Conservation (phyloP, 129 eudicot genomes). For the Ambrosia artemisiifolia region DNA sequence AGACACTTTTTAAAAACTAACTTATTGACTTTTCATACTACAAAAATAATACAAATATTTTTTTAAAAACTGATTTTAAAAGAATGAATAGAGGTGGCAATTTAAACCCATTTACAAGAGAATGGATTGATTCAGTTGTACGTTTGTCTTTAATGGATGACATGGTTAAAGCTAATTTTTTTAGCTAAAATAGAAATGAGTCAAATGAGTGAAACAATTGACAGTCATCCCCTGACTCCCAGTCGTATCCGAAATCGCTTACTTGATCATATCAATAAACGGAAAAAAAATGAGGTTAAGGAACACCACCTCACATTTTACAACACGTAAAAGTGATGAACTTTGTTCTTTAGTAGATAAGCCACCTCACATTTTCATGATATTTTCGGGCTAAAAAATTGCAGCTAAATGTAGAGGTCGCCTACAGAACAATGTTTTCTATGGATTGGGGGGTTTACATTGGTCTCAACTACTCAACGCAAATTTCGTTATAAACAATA, state of each 20-base stretch:
- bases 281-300: too few species aligned
- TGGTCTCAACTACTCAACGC: conserved; percentile 84
- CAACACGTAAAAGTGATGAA: conserved; percentile 72
- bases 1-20: too few species aligned
- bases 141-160: background rate
- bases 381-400: conserved; percentile 63
- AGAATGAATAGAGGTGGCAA: background rate
- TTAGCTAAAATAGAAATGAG: background rate
- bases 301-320: background rate
- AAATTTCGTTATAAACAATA: background rate
- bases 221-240: background rate
- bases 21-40: too few species aligned
- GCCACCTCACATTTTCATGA: conserved; percentile 62
- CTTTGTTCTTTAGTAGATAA: conserved; percentile 61
- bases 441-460: conserved; percentile 92
- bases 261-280: too few species aligned
- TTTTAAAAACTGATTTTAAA: too few species aligned
- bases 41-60: too few species aligned
- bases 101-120: background rate
- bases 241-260: background rate
- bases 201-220: background rate
- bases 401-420: conserved; percentile 97
- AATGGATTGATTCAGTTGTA: background rate
- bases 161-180: background rate
- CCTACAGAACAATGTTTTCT: conserved; percentile 87